Conservation (phyloP, 441 rosid genomes). For the Gossypium gossypioides region DNA sequence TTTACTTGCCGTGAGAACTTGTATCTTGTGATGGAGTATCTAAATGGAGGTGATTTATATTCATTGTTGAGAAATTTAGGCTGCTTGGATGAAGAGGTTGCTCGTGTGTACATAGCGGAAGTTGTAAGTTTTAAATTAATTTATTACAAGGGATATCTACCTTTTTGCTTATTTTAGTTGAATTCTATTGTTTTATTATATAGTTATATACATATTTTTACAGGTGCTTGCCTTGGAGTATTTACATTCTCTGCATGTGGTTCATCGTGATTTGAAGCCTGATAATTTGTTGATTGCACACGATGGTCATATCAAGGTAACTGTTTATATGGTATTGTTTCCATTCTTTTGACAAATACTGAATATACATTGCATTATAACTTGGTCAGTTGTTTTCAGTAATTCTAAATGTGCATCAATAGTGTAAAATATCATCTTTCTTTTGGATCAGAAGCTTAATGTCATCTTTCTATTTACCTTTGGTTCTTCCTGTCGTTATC, state of each 20-base stretch:
- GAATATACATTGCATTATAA: background rate
- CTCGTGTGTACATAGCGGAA: constrained; percentile 95
- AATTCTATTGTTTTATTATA: background rate
- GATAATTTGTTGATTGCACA: constrained; percentile 98
- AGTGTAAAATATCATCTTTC: background rate
- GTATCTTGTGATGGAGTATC: constrained; percentile 95
- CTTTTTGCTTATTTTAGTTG: background rate
- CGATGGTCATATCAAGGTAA: constrained; percentile 99
- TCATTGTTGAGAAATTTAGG: constrained; percentile 58
- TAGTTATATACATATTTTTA: background rate
- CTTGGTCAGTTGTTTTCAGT: background rate
- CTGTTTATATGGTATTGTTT: constrained; percentile 1
- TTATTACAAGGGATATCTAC: background rate
- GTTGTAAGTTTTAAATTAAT: constrained; percentile 51
- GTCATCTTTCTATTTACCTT: background rate
- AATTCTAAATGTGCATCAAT: background rate
- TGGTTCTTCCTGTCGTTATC: background rate
- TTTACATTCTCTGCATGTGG: constrained; percentile 54
- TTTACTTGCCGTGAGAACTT: constrained; percentile 72
- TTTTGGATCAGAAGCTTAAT: background rate
- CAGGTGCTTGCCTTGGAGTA: constrained; percentile 13
- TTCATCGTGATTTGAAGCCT: constrained; percentile 99
- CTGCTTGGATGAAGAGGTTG: constrained; percentile 94
- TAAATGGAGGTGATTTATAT: constrained; percentile 3
- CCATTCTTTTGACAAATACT: background rate